phyloP scores from a whole-genome alignment of 306 rosid genomes.

The Mimosa pudica region DNA sequence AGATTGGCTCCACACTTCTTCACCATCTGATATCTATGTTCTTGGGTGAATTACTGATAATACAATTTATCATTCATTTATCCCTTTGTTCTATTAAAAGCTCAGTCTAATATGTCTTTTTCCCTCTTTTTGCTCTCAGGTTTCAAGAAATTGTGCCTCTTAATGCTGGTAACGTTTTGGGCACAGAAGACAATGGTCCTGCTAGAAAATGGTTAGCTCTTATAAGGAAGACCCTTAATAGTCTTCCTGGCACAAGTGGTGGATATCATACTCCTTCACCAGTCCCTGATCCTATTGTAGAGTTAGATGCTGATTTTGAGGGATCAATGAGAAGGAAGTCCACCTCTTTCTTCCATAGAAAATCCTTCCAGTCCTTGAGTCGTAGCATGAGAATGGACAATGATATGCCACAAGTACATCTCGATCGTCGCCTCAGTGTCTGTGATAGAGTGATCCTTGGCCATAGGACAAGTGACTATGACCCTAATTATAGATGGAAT shows the following conservation, averaged over 20 bases:
- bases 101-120: constrained; percentile 25
- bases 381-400: constrained; percentile 94
- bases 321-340: constrained; percentile 82
- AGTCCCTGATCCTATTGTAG: constrained; percentile 81
- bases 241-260: constrained; percentile 82
- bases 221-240: constrained; percentile 83
- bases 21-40: constrained; percentile 93
- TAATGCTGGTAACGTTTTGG: constrained; percentile 98
- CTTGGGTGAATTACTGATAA: constrained; percentile 66
- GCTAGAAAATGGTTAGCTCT: constrained; percentile 97
- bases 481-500: constrained; percentile 71
- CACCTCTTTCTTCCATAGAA: constrained; percentile 81
- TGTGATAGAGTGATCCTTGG: constrained; percentile 83
- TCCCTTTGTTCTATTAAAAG: constrained; percentile 9
- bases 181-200: constrained; percentile 97
- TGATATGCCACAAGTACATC: constrained; percentile 72
- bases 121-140: constrained; percentile 47
- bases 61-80: constrained; percentile 24
- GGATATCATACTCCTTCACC: constrained; percentile 85
- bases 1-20: constrained; percentile 98
- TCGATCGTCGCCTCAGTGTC: constrained; percentile 82
- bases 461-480: constrained; percentile 77
- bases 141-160: constrained; percentile 99
- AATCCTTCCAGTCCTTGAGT: constrained; percentile 93
- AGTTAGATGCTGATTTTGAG: constrained; percentile 86